phyloP scores from a whole-genome alignment of 805 yeast genomes.

The Alloascoidea hylecoeti region DNA sequence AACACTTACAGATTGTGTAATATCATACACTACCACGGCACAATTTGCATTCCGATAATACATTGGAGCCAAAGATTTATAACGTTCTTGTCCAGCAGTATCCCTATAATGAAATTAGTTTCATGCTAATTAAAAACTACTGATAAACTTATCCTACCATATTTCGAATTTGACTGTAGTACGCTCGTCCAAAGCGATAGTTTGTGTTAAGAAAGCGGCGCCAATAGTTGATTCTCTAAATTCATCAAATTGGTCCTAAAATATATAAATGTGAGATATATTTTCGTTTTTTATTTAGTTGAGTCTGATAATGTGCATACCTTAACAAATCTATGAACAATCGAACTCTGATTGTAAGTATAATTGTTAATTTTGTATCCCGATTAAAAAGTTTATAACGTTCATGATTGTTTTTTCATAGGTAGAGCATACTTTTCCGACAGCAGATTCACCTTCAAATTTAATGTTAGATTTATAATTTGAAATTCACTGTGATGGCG shows the following conservation, averaged over 20 bases:
- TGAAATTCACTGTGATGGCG: conserved; percentile 1
- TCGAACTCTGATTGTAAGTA: conserved; percentile 38
- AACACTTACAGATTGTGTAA: conserved; percentile 31
- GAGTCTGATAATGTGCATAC: no score
- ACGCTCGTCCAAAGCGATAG: conserved; percentile 31
- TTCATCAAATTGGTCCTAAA: conserved; percentile 44
- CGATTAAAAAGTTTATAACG: conserved; percentile 2
- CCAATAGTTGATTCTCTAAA: conserved; percentile 89
- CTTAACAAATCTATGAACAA: conserved; percentile 69
- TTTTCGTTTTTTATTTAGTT: no score
- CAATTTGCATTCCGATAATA: conserved; percentile 70
- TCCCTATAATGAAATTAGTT: conserved; percentile 39
- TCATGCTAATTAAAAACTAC: neutral
- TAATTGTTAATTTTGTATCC: neutral
- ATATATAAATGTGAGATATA: no score
- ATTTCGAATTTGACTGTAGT: conserved; percentile 32
- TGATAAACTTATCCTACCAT: conserved; percentile 18
- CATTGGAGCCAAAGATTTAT: conserved; percentile 73
- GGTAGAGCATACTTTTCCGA: conserved; percentile 37
- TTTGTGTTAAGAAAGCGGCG: conserved; percentile 93
- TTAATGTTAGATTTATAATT: neutral
- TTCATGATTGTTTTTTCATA: neutral
- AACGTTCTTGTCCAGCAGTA: conserved; percentile 92
- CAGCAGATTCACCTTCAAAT: conserved; percentile 50
- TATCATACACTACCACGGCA: conserved; percentile 82